Evolutionary conservation across 345 rosid genomes (phyloP), one percentile per base, ranked within the genome.

Genomic region (Psidium friedrichsthalianum): DNA sequence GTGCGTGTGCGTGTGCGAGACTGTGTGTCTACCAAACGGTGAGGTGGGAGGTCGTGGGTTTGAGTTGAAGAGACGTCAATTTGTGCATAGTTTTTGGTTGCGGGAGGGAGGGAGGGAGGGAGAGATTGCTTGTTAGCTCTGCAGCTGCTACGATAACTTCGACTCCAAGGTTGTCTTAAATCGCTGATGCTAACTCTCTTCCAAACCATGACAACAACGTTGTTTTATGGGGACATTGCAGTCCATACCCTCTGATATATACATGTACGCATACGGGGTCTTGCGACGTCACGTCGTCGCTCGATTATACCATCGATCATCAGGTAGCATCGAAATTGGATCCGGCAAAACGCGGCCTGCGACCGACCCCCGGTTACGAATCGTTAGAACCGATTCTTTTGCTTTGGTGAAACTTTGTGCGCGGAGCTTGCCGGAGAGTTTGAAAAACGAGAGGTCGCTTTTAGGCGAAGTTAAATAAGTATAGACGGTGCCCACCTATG

Each of bases 1-100:
- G 25, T 5, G n/a, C n/a, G 82, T 10, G 51, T 25, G 36, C 36
- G 78, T 55, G 49, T n/a, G 22, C 18, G 56, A 56, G 84, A 11
- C 74, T 51, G 58, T 85, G 91, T 85, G 40, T 82, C 24, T 57
- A 96, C 96, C 98, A 92, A 95, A 94, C 95, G 89, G 98, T 93
- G 92, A 92, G 99, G 90, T 95, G 94, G 86, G 93, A 90, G 83
- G 94, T 94, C 94, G 92, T 91, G 84, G 87, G 91, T 88, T 94
- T 90, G 95, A 94, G 93, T 94, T 85, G 15, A 93, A 88, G 90
- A 92, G 91, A 93, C 91, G 95, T 91, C 57, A 92, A 56, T 40
- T 84, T 57, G 47, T 24, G 20, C 29, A 83, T 21, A 83, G 51
- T 55, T 76, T 20, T 74, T 82, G 83, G 83, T 76, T 80, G 80